phyloP scores from a whole-genome alignment of 139 green algal species.

The Haematococcus sp. region DNA sequence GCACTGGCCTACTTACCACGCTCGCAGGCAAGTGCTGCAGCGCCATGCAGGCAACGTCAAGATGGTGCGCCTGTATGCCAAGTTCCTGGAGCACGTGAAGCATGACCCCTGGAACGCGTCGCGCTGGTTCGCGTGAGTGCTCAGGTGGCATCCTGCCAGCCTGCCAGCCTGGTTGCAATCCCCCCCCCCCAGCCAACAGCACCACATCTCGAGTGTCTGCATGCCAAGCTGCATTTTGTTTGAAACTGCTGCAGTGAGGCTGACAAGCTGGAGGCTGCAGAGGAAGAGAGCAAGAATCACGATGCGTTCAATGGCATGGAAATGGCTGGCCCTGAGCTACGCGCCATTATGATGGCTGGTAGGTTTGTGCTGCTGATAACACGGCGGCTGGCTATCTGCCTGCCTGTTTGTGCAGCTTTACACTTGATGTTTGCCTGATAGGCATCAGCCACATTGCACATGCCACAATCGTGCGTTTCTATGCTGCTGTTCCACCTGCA shows the following conservation, averaged over 20 bases:
- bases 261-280: conserved; percentile 33
- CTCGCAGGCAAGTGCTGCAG: conserved; percentile 31
- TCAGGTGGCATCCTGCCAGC: neutral
- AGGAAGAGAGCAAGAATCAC: conserved; percentile 11
- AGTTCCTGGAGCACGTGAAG: conserved; percentile 40
- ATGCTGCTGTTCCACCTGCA: no score
- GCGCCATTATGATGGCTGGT: conserved; percentile 10
- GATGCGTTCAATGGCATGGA: neutral
- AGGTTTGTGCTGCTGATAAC: no score
- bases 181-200: no score
- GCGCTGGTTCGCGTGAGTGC: conserved; percentile 27
- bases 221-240: no score
- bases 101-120: conserved; percentile 35
- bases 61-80: conserved; percentile 38
- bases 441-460: no score
- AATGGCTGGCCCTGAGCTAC: neutral
- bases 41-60: conserved; percentile 27
- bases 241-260: conserved; percentile 36
- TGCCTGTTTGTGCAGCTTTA: no score
- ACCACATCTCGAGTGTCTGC: neutral
- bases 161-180: neutral
- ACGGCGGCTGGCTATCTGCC: no score
- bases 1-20: neutral
- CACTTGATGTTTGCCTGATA: no score
- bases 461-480: no score